Percentiles rank a stretch among this genome's conserved stretches.
Evolutionary conservation across 306 rosid genomes (phyloP).

Genomic region (Nissolia schottii): DNA sequence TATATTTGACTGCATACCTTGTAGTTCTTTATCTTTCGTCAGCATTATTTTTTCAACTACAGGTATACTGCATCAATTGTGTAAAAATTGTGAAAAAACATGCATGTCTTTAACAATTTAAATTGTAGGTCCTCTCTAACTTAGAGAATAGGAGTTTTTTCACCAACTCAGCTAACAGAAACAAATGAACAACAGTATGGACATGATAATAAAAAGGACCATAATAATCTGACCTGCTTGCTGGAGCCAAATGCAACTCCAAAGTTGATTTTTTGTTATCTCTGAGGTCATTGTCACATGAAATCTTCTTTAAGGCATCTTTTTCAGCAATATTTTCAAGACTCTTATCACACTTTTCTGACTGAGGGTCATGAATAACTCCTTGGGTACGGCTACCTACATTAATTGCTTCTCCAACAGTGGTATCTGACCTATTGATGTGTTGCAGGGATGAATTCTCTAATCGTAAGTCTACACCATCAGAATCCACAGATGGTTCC

Average conservation of each 20-base stretch:
- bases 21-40: slow-evolving; percentile 34
- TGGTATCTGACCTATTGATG: slow-evolving; percentile 28
- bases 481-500: slow-evolving; percentile 21
- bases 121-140: background rate
- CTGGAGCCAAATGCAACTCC: slow-evolving; percentile 30
- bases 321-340: slow-evolving; percentile 29
- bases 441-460: slow-evolving; percentile 36
- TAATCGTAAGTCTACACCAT: slow-evolving; percentile 25
- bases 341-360: slow-evolving; percentile 34
- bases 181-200: background rate
- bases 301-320: slow-evolving; percentile 29
- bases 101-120: background rate
- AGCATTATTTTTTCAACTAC: slow-evolving; percentile 16
- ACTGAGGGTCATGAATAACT: slow-evolving; percentile 26
- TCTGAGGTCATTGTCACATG: slow-evolving; percentile 26
- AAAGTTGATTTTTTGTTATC: slow-evolving; percentile 34
- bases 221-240: slow-evolving; percentile 46
- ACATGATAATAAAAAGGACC: background rate
- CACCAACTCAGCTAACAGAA: slow-evolving; percentile 19
- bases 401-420: slow-evolving; percentile 33
- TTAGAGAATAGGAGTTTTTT: slow-evolving; percentile 17
- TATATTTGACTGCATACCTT: slow-evolving; percentile 27
- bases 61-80: slow-evolving; percentile 44
- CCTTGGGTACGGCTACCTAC: slow-evolving; percentile 29
- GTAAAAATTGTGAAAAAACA: background rate